Percentiles rank a stretch among this genome's conserved stretches.
phyloP scores from a whole-genome alignment of 352 stramenopile genomes.

The Peronospora tabacina region DNA sequence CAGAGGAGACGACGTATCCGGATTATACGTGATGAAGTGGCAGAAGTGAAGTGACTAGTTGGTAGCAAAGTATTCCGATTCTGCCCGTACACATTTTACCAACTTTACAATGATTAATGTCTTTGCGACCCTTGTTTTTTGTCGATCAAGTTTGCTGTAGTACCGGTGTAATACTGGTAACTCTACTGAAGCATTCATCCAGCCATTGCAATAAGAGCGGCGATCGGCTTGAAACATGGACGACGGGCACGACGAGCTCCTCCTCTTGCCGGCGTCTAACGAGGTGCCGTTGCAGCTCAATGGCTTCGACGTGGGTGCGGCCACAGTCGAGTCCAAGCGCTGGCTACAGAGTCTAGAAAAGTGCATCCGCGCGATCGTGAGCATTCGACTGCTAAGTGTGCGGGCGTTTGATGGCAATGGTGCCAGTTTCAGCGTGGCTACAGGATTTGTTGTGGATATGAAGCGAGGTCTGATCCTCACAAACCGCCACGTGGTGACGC shows the following conservation, averaged over 20 bases:
- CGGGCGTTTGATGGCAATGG: conserved; percentile 85
- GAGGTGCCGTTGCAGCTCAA: conserved; percentile 25
- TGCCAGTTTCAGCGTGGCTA: conserved; percentile 82
- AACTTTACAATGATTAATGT: neutral
- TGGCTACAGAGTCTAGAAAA: conserved; percentile 66
- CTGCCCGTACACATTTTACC: too few species aligned
- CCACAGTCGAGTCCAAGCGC: conserved; percentile 48
- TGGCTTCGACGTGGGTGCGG: conserved; percentile 32
- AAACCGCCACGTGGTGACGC: conserved; percentile 89
- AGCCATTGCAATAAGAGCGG: neutral
- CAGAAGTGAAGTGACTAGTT: neutral
- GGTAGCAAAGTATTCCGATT: neutral
- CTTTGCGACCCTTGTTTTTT: too few species aligned
- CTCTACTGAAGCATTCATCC: neutral
- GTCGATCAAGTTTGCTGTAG: neutral
- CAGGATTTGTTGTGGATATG: conserved; percentile 89
- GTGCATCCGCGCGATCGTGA: conserved; percentile 75
- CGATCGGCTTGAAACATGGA: conserved; percentile 10
- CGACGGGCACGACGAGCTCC: conserved; percentile 19
- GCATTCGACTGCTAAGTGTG: conserved; percentile 81
- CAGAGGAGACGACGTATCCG: conserved; percentile 59
- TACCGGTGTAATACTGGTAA: too few species aligned
- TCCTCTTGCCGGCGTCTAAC: conserved; percentile 4
- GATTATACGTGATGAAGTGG: conserved; percentile 22
- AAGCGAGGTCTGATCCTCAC: conserved; percentile 85